phyloP scores from a whole-genome alignment of 2,329 filamentous ascomycete species.

The Lachnellula occidentalis region DNA sequence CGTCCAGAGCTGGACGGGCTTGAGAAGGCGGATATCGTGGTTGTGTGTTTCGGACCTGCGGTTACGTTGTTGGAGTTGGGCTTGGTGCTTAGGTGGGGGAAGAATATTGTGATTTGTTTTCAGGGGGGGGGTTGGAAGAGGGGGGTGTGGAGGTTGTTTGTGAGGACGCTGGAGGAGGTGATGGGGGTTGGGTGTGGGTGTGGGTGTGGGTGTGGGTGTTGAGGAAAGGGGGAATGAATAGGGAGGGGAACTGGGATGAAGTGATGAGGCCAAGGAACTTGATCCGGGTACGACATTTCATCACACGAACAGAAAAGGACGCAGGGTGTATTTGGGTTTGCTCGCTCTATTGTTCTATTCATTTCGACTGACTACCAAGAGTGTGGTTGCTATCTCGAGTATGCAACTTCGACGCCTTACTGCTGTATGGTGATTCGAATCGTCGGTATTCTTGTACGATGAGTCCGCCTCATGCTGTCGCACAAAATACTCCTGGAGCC shows the following conservation, averaged over 20 bases:
- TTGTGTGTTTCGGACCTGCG: constrained; percentile 51
- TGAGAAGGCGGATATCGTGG: constrained; percentile 46
- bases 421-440: background rate
- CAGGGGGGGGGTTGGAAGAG: constrained; percentile 3
- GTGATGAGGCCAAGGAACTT: background rate
- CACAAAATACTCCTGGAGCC: background rate
- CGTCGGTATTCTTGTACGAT: background rate
- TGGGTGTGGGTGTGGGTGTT: background rate
- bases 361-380: background rate
- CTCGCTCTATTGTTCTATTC: background rate
- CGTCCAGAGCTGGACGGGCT: constrained; percentile 55
- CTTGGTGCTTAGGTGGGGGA: constrained; percentile 37
- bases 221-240: background rate
- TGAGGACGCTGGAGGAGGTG: background rate
- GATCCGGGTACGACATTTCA: background rate
- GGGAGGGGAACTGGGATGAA: background rate
- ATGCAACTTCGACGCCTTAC: background rate
- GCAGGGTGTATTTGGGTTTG: background rate
- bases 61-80: constrained; percentile 58
- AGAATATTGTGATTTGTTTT: constrained; percentile 47
- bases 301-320: background rate
- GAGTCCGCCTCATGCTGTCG: background rate
- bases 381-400: background rate
- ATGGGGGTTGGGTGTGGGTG: background rate
- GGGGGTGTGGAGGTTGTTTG: background rate